These are phyloP conservation scores for Fusarium lateritium DNA, from an alignment of 2,329 filamentous ascomycete species.

Conservation along the genomic window DNA sequence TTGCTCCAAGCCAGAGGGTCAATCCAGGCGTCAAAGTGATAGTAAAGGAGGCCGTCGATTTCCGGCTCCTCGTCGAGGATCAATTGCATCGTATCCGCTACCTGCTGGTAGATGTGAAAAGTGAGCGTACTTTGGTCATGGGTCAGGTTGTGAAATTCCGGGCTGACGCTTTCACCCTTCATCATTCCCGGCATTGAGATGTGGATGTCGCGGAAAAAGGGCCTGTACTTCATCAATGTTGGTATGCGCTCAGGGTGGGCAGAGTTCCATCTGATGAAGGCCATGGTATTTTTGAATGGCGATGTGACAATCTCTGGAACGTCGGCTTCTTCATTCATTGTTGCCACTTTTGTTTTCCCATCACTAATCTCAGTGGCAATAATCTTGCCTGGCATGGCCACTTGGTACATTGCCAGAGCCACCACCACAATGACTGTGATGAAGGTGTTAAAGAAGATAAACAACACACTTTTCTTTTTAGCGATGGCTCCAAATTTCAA, in stretches of 20 bases:
- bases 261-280: conserved; percentile 11
- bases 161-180: neutral
- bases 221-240: neutral
- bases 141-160: neutral
- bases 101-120: neutral
- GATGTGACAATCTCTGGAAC: neutral
- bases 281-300: conserved; percentile 1
- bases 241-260: neutral
- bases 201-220: conserved; percentile 10
- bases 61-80: conserved; percentile 1
- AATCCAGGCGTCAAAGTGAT: conserved; percentile 5
- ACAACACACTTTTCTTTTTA: neutral
- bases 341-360: neutral
- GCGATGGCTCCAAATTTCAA: neutral
- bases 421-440: neutral
- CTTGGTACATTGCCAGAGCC: neutral
- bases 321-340: neutral
- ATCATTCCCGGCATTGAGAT: conserved; percentile 2
- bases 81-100: neutral
- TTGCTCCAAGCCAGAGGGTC: conserved; percentile 3
- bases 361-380: neutral
- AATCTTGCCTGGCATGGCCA: neutral
- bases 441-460: neutral
- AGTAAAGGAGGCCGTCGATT: neutral
- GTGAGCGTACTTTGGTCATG: conserved; percentile 4